Evolutionary conservation across 345 rosid genomes (phyloP), one percentile per base, ranked within the genome.

Genomic region (Ceriops zippeliana): DNA sequence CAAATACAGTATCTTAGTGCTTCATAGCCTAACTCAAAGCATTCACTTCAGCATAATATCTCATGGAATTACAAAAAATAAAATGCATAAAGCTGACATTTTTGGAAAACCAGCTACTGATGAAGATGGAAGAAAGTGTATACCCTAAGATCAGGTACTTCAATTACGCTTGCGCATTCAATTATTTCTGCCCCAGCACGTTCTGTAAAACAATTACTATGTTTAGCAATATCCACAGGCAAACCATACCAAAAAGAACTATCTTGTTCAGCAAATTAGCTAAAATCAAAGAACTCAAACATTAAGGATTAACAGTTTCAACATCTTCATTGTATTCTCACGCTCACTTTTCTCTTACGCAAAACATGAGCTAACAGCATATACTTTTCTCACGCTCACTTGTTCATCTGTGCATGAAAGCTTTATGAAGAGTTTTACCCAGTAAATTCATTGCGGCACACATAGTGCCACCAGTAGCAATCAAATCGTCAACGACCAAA

Each of bases 381-480:
- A 42, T 42, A n/a, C n/a, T n/a, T n/a, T n/a, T n/a, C n/a, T n/a
- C n/a, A n/a, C n/a, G n/a, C n/a, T n/a, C n/a, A n/a, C n/a, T n/a
- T 42, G 49, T 42, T 42, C 57, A n/a, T n/a, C 57, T 0, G 28
- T 67, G 65, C 66, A n/a, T 70, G 4, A 11, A 71, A n/a, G 61
- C 52, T 65, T 46, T 20, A 49, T 1, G 24, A n/a, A 58, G 24
- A 7, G 21, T 52, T 52, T 27, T 86, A 95, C 99, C 96, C 17
- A 95, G 86, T 76, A 91, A 79, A 68, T 83, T 95, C 82, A 91
- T 95, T 66, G 99, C 99, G 51, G 98, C 98, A 52, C 93, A 83
- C 22, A 91, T 90, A 60, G 99, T 91, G 69, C 99, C 98, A 1
- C 99, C 99, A 20, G 99, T 95, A 19, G 99, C 99, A 59, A 95